Evolutionary conservation across 352 stramenopile species (phyloP).

Genomic region (Phytophthora sp.): DNA sequence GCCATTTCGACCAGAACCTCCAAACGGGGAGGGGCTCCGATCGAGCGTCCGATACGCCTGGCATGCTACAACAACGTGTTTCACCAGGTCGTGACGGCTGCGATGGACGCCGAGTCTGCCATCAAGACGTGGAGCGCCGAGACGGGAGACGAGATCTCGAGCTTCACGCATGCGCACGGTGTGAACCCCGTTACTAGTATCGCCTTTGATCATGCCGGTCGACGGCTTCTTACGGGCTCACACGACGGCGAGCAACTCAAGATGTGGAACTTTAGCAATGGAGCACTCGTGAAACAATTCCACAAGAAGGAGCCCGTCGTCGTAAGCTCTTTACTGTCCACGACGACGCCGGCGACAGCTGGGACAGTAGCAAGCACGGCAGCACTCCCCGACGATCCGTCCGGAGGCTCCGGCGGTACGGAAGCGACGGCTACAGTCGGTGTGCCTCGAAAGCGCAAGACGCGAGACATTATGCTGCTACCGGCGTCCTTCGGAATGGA

Average conservation of each 20-base stretch:
- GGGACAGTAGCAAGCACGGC: constrained; percentile 28
- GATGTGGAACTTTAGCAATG: constrained; percentile 93
- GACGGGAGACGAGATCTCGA: constrained; percentile 83
- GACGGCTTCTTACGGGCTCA: constrained; percentile 79
- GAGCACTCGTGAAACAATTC: constrained; percentile 84
- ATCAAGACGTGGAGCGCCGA: constrained; percentile 90
- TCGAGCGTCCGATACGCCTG: constrained; percentile 50
- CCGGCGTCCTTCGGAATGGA: constrained; percentile 67
- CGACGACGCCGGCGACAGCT: constrained; percentile 27
- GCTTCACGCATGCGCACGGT: constrained; percentile 74
- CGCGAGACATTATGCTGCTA: constrained; percentile 68
- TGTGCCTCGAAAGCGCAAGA: constrained; percentile 47
- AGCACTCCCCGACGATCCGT: constrained; percentile 15
- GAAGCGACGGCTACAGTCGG: constrained; percentile 7
- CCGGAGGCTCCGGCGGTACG: not conserved
- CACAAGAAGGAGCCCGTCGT: constrained; percentile 60
- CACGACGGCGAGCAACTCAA: constrained; percentile 82
- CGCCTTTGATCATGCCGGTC: constrained; percentile 80
- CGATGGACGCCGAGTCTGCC: constrained; percentile 74
- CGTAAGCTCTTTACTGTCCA: constrained; percentile 33
- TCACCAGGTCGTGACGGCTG: constrained; percentile 81
- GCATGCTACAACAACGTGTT: constrained; percentile 85
- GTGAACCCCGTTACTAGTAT: constrained; percentile 80
- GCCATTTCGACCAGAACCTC: too few relatives aligned
- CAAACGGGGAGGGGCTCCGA: constrained; percentile 6